These are phyloP conservation scores for Phoma sp. DNA, from an alignment of 2,329 filamentous ascomycete species.

Conservation along the genomic window DNA sequence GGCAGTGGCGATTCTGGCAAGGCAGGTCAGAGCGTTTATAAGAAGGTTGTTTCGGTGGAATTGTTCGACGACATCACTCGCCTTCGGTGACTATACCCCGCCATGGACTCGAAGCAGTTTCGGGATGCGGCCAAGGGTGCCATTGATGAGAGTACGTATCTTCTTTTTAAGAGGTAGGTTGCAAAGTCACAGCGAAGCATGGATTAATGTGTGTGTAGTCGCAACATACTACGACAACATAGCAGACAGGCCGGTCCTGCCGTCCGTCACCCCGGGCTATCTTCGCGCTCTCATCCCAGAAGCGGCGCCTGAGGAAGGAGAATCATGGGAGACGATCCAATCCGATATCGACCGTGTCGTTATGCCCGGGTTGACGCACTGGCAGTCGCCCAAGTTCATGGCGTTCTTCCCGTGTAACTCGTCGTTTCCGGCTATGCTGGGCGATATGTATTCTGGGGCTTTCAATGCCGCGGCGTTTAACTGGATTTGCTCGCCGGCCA, in stretches of 20 bases:
- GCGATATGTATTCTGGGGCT: conserved; percentile 88
- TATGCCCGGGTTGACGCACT: conserved; percentile 90
- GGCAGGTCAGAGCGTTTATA: neutral
- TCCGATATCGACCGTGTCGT: conserved; percentile 85
- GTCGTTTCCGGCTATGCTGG: conserved; percentile 84
- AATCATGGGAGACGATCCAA: conserved; percentile 79
- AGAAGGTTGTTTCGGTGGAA: neutral
- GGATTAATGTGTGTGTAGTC: conserved; percentile 58
- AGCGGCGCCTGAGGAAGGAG: conserved; percentile 68
- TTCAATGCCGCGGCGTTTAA: conserved; percentile 95
- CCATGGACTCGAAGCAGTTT: conserved; percentile 82
- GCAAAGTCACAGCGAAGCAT: too few relatives aligned
- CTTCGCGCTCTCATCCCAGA: conserved; percentile 77
- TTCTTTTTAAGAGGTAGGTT: neutral
- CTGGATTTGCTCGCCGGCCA: conserved; percentile 91
- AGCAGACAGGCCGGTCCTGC: conserved; percentile 71
- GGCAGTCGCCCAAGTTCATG: conserved; percentile 92
- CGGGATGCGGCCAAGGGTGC: conserved; percentile 75
- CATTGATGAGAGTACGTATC: conserved; percentile 76
- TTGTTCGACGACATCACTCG: neutral
- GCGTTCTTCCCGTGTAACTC: conserved; percentile 89
- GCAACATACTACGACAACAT: conserved; percentile 83
- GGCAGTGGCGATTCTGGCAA: too few relatives aligned
- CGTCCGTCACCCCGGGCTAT: conserved; percentile 83
- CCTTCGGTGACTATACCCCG: conserved; percentile 4